Conservation (phyloP, 129 eudicot species). For the Flaveria brownii region DNA sequence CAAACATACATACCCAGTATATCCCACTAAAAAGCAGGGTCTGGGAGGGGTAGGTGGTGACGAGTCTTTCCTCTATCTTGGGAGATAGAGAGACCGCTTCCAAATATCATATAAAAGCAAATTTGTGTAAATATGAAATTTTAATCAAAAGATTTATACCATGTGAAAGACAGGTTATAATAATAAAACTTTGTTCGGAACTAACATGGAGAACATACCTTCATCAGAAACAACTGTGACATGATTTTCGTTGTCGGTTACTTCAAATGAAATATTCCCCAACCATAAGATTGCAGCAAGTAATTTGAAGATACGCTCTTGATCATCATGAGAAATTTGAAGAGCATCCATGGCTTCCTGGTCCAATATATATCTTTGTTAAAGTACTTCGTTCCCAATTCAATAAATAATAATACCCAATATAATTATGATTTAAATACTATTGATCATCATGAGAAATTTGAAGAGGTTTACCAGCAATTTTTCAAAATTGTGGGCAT, state of each 20-base stretch:
- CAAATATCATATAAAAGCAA: background rate
- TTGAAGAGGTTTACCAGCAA: constrained; percentile 52
- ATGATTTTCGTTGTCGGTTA: constrained; percentile 64
- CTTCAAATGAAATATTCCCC: constrained; percentile 82
- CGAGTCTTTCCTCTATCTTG: too few relatives aligned
- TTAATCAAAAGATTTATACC: too few relatives aligned
- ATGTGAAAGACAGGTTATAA: too few relatives aligned
- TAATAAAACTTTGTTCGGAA: background rate
- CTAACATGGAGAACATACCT: constrained; percentile 46
- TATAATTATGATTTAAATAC: constrained; percentile 1
- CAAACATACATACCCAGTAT: too few relatives aligned
- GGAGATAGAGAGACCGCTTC: too few relatives aligned
- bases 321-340: constrained; percentile 57
- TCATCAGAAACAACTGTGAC: constrained; percentile 67
- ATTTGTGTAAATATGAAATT: too few relatives aligned
- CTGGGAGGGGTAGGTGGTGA: too few relatives aligned
- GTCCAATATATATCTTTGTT: constrained; percentile 21
- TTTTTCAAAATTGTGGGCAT: constrained; percentile 57
- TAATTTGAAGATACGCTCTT: constrained; percentile 69
- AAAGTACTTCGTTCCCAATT: constrained; percentile 2
- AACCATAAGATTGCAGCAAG: constrained; percentile 92
- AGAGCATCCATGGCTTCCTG: constrained; percentile 71
- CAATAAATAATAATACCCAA: constrained; percentile 3
- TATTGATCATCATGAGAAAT: background rate
- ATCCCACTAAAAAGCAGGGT: too few relatives aligned